Conservation (phyloP, 495 filamentous ascomycete species). For the Glutinoglossum americanum region DNA sequence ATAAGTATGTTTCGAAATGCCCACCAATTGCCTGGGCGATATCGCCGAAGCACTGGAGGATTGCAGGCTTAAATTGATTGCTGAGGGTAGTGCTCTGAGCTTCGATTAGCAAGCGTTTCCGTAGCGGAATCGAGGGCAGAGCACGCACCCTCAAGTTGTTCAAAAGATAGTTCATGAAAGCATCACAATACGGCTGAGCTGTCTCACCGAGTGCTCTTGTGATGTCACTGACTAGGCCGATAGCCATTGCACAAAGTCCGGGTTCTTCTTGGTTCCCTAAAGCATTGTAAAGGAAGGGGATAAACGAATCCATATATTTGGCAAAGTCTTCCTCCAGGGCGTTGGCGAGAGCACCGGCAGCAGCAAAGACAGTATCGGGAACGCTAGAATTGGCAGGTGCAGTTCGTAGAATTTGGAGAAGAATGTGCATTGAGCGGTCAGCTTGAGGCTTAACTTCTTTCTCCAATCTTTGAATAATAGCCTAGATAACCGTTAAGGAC, state of each 20-base stretch:
- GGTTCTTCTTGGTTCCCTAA: slow-evolving; percentile 90
- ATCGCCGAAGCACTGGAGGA: slow-evolving; percentile 93
- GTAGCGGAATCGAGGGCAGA: not conserved
- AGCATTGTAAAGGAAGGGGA: slow-evolving; percentile 76
- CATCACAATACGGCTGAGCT: slow-evolving; percentile 83
- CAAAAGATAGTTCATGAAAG: slow-evolving; percentile 91
- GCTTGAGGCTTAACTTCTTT: slow-evolving; percentile 76
- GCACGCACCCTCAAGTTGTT: slow-evolving; percentile 53
- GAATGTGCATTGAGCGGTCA: slow-evolving; percentile 77
- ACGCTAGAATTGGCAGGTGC: slow-evolving; percentile 76
- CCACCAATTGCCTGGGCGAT: slow-evolving; percentile 89
- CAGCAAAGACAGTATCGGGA: slow-evolving; percentile 78
- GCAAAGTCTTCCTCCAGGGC: slow-evolving; percentile 79
- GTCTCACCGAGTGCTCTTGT: slow-evolving; percentile 73
- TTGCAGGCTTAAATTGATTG: slow-evolving; percentile 95
- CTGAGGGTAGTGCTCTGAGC: slow-evolving; percentile 44
- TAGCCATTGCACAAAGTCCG: slow-evolving; percentile 85
- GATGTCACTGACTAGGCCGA: slow-evolving; percentile 90
- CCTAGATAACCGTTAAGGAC: slow-evolving; percentile 14
- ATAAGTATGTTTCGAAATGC: slow-evolving; percentile 78
- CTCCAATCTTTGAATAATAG: slow-evolving; percentile 81
- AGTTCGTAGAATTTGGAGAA: slow-evolving; percentile 59
- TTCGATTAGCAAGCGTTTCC: slow-evolving; percentile 13
- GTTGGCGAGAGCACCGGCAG: slow-evolving; percentile 66
- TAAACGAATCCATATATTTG: slow-evolving; percentile 92